Evolutionary conservation across 1,139 yeast genomes (phyloP).

Genomic region (Debaryomycetaceae sp.): DNA sequence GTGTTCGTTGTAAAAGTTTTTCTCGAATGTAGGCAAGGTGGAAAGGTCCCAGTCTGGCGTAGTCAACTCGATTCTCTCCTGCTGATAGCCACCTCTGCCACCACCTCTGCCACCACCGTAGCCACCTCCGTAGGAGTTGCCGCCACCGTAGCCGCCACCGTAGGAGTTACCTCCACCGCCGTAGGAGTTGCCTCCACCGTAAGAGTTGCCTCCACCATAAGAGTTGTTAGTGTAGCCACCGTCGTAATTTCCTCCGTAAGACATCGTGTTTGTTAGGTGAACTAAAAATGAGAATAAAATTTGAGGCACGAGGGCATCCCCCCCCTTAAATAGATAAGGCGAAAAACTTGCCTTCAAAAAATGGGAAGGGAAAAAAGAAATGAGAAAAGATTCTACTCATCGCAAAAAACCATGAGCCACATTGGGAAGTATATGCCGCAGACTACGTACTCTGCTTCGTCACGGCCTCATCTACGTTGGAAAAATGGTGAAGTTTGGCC

Average conservation of each 20-base stretch:
- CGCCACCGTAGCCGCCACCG: slow-evolving; percentile 22
- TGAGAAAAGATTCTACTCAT: slow-evolving; percentile 7
- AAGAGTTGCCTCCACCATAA: slow-evolving; percentile 14
- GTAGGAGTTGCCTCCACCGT: slow-evolving; percentile 12
- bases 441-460: neutral
- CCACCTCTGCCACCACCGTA: slow-evolving; percentile 29
- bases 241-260: slow-evolving; percentile 16
- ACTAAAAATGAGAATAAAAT: slow-evolving; percentile 6
- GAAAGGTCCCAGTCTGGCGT: slow-evolving; percentile 79
- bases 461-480: too few relatives aligned
- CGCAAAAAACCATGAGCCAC: slow-evolving; percentile 9
- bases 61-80: slow-evolving; percentile 53
- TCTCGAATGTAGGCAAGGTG: slow-evolving; percentile 83
- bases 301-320: slow-evolving; percentile 5
- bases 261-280: slow-evolving; percentile 14
- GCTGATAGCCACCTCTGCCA: slow-evolving; percentile 26
- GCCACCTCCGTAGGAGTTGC: slow-evolving; percentile 28
- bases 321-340: neutral
- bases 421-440: neutral
- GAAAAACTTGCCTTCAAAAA: slow-evolving; percentile 1
- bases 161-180: slow-evolving; percentile 18
- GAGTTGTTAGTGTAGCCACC: slow-evolving; percentile 12
- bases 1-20: slow-evolving; percentile 88
- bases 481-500: too few relatives aligned
- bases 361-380: slow-evolving; percentile 7